Conservation (phyloP, 306 rosid species). For the Comarum palustre region DNA sequence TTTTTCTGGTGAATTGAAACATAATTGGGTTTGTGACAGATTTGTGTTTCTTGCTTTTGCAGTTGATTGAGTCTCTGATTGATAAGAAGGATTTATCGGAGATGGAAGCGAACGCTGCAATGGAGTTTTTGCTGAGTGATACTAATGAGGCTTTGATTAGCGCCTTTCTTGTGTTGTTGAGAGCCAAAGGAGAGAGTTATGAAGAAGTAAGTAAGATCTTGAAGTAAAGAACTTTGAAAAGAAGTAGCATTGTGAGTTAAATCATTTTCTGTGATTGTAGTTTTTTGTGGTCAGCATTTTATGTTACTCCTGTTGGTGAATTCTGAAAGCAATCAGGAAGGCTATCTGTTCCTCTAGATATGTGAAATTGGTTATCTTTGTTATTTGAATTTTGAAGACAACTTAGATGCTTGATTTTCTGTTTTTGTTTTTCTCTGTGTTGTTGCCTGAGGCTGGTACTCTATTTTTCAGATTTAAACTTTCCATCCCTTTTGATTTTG, state of each 20-base stretch:
- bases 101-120: conserved; percentile 62
- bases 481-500: background rate
- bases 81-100: conserved; percentile 59
- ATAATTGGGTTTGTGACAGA: conserved; percentile 15
- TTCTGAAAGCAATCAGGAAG: background rate
- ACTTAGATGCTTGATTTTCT: background rate
- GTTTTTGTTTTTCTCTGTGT: background rate
- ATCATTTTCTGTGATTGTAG: background rate
- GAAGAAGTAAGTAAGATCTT: conserved; percentile 56
- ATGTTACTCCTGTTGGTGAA: background rate
- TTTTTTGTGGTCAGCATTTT: background rate
- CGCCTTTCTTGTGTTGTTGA: conserved; percentile 76
- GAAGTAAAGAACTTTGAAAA: background rate
- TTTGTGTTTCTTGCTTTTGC: conserved; percentile 15
- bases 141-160: conserved; percentile 75
- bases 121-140: conserved; percentile 60
- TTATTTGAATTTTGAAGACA: background rate
- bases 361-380: background rate
- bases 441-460: background rate
- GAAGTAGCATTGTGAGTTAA: background rate
- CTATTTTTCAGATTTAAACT: background rate
- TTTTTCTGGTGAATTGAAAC: background rate
- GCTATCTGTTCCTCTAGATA: background rate
- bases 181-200: conserved; percentile 90
- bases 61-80: conserved; percentile 77